Evolutionary conservation across 352 stramenopile species (phyloP).

Genomic region (Globisporangium spinosum): DNA sequence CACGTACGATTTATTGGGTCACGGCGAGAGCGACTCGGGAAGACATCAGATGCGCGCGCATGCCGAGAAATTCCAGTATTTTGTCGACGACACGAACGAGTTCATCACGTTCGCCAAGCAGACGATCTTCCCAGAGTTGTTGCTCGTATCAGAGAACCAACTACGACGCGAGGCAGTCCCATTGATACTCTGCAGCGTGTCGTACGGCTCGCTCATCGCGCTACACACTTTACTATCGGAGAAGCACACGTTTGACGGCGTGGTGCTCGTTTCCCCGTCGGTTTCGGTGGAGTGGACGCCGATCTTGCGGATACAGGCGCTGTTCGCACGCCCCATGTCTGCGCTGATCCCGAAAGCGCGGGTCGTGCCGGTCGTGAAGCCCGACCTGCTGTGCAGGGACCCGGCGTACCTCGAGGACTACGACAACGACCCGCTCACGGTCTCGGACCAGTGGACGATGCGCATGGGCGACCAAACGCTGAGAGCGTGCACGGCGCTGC

Average conservation of each 20-base stretch:
- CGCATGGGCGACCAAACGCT: conserved; percentile 37
- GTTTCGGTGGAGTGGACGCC: conserved; percentile 7
- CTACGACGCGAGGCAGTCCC: background rate
- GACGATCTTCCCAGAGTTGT: conserved; percentile 7
- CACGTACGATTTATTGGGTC: conserved; percentile 18
- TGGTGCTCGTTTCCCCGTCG: conserved; percentile 1
- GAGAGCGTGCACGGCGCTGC: conserved; percentile 31
- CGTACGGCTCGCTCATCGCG: conserved; percentile 3
- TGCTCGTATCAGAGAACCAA: background rate
- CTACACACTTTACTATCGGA: conserved; percentile 10
- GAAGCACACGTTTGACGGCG: conserved; percentile 1
- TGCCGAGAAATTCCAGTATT: conserved; percentile 16
- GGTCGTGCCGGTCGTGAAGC: conserved; percentile 28
- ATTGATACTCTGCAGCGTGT: conserved; percentile 7
- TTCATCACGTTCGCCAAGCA: conserved; percentile 14
- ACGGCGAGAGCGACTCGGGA: conserved; percentile 17
- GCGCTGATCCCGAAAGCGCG: conserved; percentile 19
- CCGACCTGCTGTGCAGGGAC: conserved; percentile 22
- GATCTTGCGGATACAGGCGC: conserved; percentile 1
- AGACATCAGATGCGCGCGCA: conserved; percentile 10
- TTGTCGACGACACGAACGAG: conserved; percentile 20
- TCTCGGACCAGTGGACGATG: conserved; percentile 28
- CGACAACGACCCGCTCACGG: conserved; percentile 2
- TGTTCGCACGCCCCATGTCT: conserved; percentile 16
- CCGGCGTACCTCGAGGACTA: conserved; percentile 25